Evolutionary conservation across 495 filamentous ascomycete genomes (phyloP), one percentile per base, ranked within the genome.

Genomic region (Aspergillus cavernicola): DNA sequence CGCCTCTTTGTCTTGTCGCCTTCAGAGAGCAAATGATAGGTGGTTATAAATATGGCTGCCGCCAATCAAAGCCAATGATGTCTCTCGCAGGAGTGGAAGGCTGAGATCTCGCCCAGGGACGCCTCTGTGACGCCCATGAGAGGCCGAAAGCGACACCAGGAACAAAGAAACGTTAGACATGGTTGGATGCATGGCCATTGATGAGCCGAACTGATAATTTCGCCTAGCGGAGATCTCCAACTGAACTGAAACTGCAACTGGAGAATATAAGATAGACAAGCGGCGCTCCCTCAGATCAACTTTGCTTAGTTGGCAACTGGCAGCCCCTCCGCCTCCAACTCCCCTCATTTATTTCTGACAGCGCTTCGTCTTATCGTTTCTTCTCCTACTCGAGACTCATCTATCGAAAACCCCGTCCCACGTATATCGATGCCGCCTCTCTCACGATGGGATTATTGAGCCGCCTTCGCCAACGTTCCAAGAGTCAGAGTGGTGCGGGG

Each of bases 361-460:
- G 16, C 32, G 24, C 33, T 11, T 23, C 37, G 46, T 48, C 46
- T 36, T n/a, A n/a, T n/a, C n/a, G n/a, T 39, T 20, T 22, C 22
- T 43, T 18, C 33, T 31, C 3, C 33, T 39, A 19, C 7, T 47
- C 38, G 38, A 33, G 4, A 31, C 32, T 31, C 28, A 35, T 49
- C 20, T 26, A 22, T 38, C 36, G 18, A 28, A 28, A 4, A 28
- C 24, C 24, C 41, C n/a, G 15, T 56, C 41, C 18, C 23, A 40
- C 28, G 8, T 42, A 29, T 15, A 32, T 46, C 37, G 42, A 56
- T 57, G 43, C 39, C 39, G 31, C 2, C 29, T 31, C 9, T 12
- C 28, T n/a, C 52, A 66, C 24, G 36, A 75, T 75, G 72, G 70
- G 70, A 47, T 58, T 75, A 37, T 54, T 75, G 40, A 64, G 67